These are phyloP conservation scores for Rhodotorula babjevae DNA, from an alignment of 768 basidiomycete genomes.

Conservation along the genomic window DNA sequence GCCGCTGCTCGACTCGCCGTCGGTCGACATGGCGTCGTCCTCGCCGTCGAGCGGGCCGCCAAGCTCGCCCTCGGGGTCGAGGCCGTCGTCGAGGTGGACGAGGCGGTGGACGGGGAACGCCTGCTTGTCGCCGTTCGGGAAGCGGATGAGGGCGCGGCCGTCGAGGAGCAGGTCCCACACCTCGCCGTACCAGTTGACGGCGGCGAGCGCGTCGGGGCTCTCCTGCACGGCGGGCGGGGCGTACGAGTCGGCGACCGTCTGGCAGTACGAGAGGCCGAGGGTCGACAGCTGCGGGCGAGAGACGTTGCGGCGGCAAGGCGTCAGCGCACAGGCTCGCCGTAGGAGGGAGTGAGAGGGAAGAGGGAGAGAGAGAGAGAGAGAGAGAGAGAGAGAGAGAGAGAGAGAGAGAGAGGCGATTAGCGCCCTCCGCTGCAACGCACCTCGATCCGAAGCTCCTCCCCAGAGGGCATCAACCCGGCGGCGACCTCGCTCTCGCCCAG, in stretches of 20 bases:
- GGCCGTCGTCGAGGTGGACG: slow-evolving; percentile 71
- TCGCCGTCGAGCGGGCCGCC: slow-evolving; percentile 41
- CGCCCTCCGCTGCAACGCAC: background rate
- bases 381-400: background rate
- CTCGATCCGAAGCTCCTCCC: slow-evolving; percentile 24
- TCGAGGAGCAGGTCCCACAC: slow-evolving; percentile 55
- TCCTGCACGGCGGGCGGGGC: background rate
- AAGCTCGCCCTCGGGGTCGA: slow-evolving; percentile 64
- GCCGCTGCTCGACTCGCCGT: background rate
- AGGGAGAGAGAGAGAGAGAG: too few species aligned
- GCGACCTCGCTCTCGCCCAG: slow-evolving; percentile 81
- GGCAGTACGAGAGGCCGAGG: slow-evolving; percentile 25
- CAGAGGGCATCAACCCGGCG: slow-evolving; percentile 17
- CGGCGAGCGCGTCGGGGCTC: background rate
- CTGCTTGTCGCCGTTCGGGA: slow-evolving; percentile 54
- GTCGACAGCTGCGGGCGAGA: slow-evolving; percentile 21
- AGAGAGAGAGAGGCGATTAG: background rate
- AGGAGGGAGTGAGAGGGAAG: too few species aligned
- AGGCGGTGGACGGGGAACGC: slow-evolving; percentile 63
- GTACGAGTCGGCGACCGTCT: slow-evolving; percentile 11
- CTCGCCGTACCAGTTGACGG: slow-evolving; percentile 77
- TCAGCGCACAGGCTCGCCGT: too few species aligned
- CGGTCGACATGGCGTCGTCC: slow-evolving; percentile 21
- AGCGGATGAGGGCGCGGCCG: slow-evolving; percentile 51
- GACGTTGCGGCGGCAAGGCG: background rate